Evolutionary conservation across 1,284 basidiomycete species (phyloP).

Genomic region (Ustilago loliicola): DNA sequence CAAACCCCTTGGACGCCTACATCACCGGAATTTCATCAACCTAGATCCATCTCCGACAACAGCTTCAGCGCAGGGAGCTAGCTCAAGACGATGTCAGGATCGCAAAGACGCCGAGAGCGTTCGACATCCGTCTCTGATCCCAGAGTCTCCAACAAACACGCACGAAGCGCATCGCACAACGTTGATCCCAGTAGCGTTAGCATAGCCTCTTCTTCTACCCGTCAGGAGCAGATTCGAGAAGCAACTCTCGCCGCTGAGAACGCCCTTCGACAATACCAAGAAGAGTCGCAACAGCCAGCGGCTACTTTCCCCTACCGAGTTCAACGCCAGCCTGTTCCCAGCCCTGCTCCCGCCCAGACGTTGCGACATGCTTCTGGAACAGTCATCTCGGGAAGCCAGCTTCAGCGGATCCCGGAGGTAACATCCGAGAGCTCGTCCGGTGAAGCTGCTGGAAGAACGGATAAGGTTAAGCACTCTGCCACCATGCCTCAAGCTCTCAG

Average conservation of each 20-base stretch:
- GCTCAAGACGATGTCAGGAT: slow-evolving; percentile 17
- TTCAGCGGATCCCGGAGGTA: slow-evolving; percentile 36
- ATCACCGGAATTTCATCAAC: not conserved
- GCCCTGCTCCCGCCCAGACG: not conserved
- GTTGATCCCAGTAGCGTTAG: not conserved
- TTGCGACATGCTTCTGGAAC: slow-evolving; percentile 16
- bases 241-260: slow-evolving; percentile 29
- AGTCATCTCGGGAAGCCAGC: slow-evolving; percentile 8
- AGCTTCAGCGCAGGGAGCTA: not conserved
- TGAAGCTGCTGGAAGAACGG: slow-evolving; percentile 9
- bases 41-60: not conserved
- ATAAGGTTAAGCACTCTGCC: not conserved
- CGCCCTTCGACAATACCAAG: slow-evolving; percentile 27
- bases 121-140: slow-evolving; percentile 22
- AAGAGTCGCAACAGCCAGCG: slow-evolving; percentile 17
- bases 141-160: not conserved
- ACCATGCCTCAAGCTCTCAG: slow-evolving; percentile 19
- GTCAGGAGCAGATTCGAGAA: slow-evolving; percentile 28
- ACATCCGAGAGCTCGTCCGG: slow-evolving; percentile 27
- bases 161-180: not conserved
- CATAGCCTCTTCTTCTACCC: slow-evolving; percentile 14
- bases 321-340: slow-evolving; percentile 20
- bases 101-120: slow-evolving; percentile 19
- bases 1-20: not conserved
- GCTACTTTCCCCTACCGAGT: slow-evolving; percentile 25